phyloP scores from a whole-genome alignment of 805 yeast species.

The Barnettozyma vustinii region DNA sequence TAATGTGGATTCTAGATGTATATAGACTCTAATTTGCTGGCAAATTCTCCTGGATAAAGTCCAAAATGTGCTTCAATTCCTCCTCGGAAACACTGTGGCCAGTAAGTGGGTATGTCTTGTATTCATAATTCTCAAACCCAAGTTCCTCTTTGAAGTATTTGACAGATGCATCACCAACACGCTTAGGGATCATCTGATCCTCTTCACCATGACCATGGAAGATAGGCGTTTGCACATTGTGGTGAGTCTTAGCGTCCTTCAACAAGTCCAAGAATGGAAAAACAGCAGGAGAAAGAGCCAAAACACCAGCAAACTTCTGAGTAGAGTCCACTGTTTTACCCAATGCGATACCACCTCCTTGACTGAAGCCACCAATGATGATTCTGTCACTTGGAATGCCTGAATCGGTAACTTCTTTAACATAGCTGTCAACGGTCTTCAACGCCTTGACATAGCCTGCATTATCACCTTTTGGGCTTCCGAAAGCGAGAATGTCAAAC shows the following conservation, averaged over 20 bases:
- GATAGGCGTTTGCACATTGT: slow-evolving; percentile 62
- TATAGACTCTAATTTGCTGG: slow-evolving; percentile 9
- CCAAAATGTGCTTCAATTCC: slow-evolving; percentile 53
- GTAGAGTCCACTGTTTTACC: slow-evolving; percentile 52
- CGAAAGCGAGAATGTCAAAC: slow-evolving; percentile 71
- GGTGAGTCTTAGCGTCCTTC: slow-evolving; percentile 21
- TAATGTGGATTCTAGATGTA: not conserved
- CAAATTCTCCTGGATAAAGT: slow-evolving; percentile 34
- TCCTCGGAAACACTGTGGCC: slow-evolving; percentile 64
- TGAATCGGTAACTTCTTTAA: slow-evolving; percentile 43
- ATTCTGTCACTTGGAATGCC: slow-evolving; percentile 62
- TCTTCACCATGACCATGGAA: slow-evolving; percentile 85
- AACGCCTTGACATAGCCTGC: slow-evolving; percentile 50
- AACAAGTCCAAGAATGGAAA: slow-evolving; percentile 21
- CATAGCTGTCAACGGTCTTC: slow-evolving; percentile 37
- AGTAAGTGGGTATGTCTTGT: slow-evolving; percentile 54
- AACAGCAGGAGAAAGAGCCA: slow-evolving; percentile 74
- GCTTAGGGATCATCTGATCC: slow-evolving; percentile 57
- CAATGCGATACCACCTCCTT: slow-evolving; percentile 81
- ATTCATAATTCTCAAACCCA: slow-evolving; percentile 44
- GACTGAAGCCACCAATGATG: slow-evolving; percentile 92
- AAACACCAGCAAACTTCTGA: slow-evolving; percentile 68
- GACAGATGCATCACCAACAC: slow-evolving; percentile 30
- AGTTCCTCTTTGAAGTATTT: slow-evolving; percentile 40
- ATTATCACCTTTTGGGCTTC: slow-evolving; percentile 34